Base-by-base conservation (phyloP, 805 yeast genomes). In the Wickerhamiella australiensis region DNA sequence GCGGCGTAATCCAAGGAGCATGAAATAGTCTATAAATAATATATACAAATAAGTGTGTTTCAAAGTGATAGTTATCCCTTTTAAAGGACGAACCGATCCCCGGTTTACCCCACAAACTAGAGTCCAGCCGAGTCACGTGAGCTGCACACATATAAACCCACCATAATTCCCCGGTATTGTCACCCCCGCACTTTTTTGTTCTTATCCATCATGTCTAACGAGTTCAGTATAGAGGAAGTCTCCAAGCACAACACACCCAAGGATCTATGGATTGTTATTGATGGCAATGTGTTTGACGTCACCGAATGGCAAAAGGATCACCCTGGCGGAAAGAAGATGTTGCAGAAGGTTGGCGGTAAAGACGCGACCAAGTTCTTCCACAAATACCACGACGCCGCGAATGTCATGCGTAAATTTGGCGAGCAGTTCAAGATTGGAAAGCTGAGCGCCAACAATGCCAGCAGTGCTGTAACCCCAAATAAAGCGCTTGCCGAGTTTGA, bases 211-310 rank as follows among this genome's bases (percentile, higher is more conserved):
- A 54, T 53, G 52, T 29, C 53, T 20, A 56, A 55, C 21, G 45
- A 45, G 21, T 51, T 44, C 42, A 52, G 51, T 5, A 51, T 48
- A 37, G 65, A 56, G 45, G 85, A 87, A 63, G 78, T 87, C 48
- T 73, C 79, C 27, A 62, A 72, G 57, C 96, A 88, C 72, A 78
- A 76, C 63, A 70, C 77, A n/a, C 75, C 79, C 38, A 82, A 80
- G 15, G 86, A 84, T 58, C 67, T 85, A 40, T 90, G 96, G 95
- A 78, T 90, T 72, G 74, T 85, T 50, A 73, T 85, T 53, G 80
- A 85, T 58, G 85, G 82, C 51, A 79, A 80, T 57, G 94, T 90
- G 5, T 85, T 80, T 63, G 81, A 85, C 63, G 73, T 83, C 26
- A 74, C 90, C 5, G 68, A 70, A 29, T 87, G 88, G 65, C 70